A percentile compares a stretch with the other conserved stretches of the same genome.
These are phyloP conservation scores for Dictyostelium citrinum DNA, from an alignment of 78 protist species.

Conservation along the genomic window DNA sequence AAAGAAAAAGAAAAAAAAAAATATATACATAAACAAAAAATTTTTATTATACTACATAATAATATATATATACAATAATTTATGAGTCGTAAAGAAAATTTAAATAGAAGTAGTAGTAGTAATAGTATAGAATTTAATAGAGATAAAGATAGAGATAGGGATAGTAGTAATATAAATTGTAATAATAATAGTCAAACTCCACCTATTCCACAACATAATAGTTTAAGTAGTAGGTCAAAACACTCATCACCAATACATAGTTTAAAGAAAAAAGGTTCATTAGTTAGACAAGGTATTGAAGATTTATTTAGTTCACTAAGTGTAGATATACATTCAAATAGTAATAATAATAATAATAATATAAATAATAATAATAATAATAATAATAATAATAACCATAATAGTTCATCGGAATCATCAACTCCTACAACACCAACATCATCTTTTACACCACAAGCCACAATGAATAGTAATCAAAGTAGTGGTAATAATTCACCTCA, in stretches of 20 bases:
- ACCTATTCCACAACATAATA: slow-evolving; percentile 14
- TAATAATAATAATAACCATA: not conserved
- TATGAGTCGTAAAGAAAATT: not conserved
- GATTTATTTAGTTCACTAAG: slow-evolving; percentile 28
- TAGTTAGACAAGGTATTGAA: slow-evolving; percentile 31
- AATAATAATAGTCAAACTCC: slow-evolving; percentile 13
- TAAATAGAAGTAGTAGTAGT: slow-evolving; percentile 33
- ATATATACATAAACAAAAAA: too few species aligned
- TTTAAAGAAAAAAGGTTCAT: slow-evolving; percentile 11
- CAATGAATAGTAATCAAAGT: not conserved
- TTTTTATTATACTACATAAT: not conserved
- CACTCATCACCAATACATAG: slow-evolving; percentile 47
- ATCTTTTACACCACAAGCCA: not conserved
- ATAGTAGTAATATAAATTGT: not conserved
- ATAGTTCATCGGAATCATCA: not conserved
- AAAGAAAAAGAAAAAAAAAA: too few species aligned
- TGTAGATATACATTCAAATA: not conserved
- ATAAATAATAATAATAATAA: not conserved
- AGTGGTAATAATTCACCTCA: not conserved
- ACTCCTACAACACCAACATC: slow-evolving; percentile 12
- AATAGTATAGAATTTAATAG: not conserved
- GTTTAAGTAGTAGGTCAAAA: slow-evolving; percentile 17
- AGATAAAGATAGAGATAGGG: not conserved
- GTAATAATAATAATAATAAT: not conserved
- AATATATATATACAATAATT: not conserved